Evolutionary conservation across 2,329 filamentous ascomycete species (phyloP).

Genomic region (Fusarium pseudonygamai): DNA sequence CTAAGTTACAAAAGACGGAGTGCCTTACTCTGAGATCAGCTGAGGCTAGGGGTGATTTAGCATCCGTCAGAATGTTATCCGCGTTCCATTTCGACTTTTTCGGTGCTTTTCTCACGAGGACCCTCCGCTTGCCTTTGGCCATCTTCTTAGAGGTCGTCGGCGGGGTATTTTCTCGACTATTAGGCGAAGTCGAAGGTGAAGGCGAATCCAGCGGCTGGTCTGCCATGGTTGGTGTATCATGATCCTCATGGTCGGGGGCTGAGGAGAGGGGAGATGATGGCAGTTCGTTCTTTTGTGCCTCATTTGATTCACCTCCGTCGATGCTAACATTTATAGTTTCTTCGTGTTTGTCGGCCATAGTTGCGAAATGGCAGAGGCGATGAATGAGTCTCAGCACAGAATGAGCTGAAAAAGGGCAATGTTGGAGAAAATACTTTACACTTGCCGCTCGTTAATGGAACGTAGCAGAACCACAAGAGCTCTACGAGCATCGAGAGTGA

Average conservation of each 20-base stretch:
- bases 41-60: slow-evolving; percentile 51
- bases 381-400: too few relatives aligned
- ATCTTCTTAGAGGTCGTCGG: neutral
- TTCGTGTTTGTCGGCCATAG: slow-evolving; percentile 5
- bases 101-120: slow-evolving; percentile 33
- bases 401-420: too few relatives aligned
- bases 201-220: slow-evolving; percentile 13
- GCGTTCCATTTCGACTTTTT: slow-evolving; percentile 50
- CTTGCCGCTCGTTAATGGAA: neutral
- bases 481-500: neutral
- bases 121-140: slow-evolving; percentile 38
- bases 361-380: neutral
- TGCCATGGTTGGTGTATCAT: neutral
- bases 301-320: neutral
- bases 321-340: neutral
- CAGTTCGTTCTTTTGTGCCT: neutral
- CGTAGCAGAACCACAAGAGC: neutral
- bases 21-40: slow-evolving; percentile 50
- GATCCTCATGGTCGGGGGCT: neutral
- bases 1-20: neutral
- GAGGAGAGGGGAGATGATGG: slow-evolving; percentile 32
- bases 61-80: slow-evolving; percentile 49
- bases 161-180: slow-evolving; percentile 1
- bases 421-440: neutral
- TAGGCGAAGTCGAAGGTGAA: slow-evolving; percentile 14